Percentiles rank a stretch among this genome's conserved stretches.
Conservation (phyloP, 1,284 basidiomycete genomes). For the Sanghuangporus weigelae region DNA sequence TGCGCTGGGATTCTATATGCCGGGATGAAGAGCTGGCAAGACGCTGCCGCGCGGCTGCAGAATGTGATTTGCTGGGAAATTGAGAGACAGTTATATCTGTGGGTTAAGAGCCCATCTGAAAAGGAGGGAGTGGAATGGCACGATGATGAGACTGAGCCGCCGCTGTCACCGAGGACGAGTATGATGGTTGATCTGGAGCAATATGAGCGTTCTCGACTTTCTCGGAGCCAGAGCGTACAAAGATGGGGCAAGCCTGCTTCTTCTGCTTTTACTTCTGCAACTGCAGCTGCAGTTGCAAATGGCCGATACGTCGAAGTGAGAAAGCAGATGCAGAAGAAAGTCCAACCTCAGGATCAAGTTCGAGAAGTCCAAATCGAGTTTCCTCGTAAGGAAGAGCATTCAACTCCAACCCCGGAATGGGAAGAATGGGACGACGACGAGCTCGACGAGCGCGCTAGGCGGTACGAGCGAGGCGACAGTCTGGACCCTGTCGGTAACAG, state of each 20-base stretch:
- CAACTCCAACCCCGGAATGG: not conserved
- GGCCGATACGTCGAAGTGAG: too few species aligned
- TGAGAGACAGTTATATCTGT: constrained; percentile 21
- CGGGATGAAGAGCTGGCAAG: constrained; percentile 26
- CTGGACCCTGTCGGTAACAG: not conserved
- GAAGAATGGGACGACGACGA: not conserved
- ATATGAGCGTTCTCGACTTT: not conserved
- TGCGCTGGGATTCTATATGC: constrained; percentile 27
- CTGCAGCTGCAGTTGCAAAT: too few species aligned
- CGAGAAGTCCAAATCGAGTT: not conserved
- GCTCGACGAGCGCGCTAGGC: not conserved
- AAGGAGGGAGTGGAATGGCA: not conserved
- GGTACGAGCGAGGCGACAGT: not conserved
- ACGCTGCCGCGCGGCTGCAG: constrained; percentile 31
- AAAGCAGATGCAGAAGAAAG: too few species aligned
- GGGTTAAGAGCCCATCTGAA: not conserved
- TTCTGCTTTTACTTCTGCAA: too few species aligned
- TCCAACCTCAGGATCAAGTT: too few species aligned
- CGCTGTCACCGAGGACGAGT: not conserved
- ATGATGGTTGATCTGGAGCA: not conserved
- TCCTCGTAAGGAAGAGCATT: not conserved
- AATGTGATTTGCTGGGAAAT: constrained; percentile 26
- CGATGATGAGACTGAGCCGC: not conserved
- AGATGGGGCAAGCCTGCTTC: not conserved
- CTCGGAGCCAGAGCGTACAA: not conserved